These are phyloP conservation scores for Pyrenophora tritici-repentis DNA, from an alignment of 2,329 filamentous ascomycete species.

Conservation along the genomic window DNA sequence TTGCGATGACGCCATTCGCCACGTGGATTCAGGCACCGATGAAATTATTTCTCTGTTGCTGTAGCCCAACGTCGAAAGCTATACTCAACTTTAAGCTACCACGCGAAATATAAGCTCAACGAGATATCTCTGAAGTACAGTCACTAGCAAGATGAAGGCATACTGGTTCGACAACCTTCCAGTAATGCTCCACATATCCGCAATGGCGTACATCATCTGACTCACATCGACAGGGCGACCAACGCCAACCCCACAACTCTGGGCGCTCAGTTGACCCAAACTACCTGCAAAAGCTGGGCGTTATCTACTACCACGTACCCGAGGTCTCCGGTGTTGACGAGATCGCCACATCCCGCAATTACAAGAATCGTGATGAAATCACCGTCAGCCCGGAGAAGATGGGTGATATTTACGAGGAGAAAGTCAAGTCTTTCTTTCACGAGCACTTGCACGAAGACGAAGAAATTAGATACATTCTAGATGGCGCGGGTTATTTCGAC, in stretches of 20 bases:
- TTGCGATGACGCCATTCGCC: slow-evolving; percentile 35
- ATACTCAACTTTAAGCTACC: neutral
- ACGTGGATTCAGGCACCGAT: slow-evolving; percentile 25
- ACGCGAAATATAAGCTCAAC: neutral
- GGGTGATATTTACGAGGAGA: slow-evolving; percentile 86
- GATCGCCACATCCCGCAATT: slow-evolving; percentile 75
- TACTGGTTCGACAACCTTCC: slow-evolving; percentile 73
- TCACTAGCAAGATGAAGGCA: slow-evolving; percentile 62
- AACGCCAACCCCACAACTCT: slow-evolving; percentile 87
- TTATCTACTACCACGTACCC: slow-evolving; percentile 74
- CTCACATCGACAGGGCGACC: slow-evolving; percentile 72
- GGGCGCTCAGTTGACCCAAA: slow-evolving; percentile 68
- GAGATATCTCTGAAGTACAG: neutral
- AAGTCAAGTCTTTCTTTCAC: slow-evolving; percentile 90
- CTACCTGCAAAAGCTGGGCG: slow-evolving; percentile 75
- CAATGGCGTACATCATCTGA: slow-evolving; percentile 13
- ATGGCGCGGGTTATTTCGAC: slow-evolving; percentile 90
- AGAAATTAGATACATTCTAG: slow-evolving; percentile 93
- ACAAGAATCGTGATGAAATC: slow-evolving; percentile 95
- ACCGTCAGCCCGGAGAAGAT: slow-evolving; percentile 84
- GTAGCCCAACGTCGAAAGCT: slow-evolving; percentile 6
- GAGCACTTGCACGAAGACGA: slow-evolving; percentile 98
- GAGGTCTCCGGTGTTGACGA: slow-evolving; percentile 69
- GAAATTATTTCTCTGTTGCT: slow-evolving; percentile 8
- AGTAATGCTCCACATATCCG: slow-evolving; percentile 46